A percentile compares a stretch with the other conserved stretches of the same genome.
Conservation (phyloP, 2,329 filamentous ascomycete genomes). For the Colletotrichum chrysophilum region DNA sequence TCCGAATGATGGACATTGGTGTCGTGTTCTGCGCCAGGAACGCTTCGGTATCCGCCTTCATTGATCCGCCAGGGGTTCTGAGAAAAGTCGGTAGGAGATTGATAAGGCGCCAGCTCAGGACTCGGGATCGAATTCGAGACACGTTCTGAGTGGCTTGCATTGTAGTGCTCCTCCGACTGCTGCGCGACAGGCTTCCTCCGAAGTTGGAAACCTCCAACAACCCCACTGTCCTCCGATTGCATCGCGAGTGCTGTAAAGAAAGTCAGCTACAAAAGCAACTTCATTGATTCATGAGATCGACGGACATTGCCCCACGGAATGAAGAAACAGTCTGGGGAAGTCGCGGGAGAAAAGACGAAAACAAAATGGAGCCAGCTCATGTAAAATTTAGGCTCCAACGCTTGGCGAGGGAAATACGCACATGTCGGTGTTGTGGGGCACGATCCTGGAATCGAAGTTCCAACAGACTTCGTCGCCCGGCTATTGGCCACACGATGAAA, state of each 20-base stretch:
- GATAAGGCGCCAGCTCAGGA: neutral
- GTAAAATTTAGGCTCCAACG: neutral
- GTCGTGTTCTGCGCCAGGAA: neutral
- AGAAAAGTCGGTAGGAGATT: rapidly evolving
- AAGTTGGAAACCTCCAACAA: neutral
- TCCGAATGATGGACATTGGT: neutral
- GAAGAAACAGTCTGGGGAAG: neutral
- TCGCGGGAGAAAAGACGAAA: rapidly evolving
- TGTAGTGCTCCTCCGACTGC: neutral
- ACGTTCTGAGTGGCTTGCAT: neutral
- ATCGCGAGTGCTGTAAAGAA: neutral
- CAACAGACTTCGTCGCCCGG: neutral
- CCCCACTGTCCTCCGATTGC: neutral
- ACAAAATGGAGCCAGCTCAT: neutral
- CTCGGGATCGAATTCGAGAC: neutral
- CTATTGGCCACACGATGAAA: rapidly evolving
- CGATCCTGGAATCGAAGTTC: neutral
- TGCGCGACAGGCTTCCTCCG: neutral
- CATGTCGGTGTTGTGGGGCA: neutral
- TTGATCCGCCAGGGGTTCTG: neutral
- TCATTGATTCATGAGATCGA: neutral
- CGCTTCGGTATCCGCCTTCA: neutral
- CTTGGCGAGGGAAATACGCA: neutral
- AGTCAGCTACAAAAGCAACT: neutral
- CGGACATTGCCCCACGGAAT: neutral